A percentile compares a stretch with the other conserved stretches of the same genome.
Conservation (phyloP, 805 yeast genomes). For the Teunomyces pallodes region DNA sequence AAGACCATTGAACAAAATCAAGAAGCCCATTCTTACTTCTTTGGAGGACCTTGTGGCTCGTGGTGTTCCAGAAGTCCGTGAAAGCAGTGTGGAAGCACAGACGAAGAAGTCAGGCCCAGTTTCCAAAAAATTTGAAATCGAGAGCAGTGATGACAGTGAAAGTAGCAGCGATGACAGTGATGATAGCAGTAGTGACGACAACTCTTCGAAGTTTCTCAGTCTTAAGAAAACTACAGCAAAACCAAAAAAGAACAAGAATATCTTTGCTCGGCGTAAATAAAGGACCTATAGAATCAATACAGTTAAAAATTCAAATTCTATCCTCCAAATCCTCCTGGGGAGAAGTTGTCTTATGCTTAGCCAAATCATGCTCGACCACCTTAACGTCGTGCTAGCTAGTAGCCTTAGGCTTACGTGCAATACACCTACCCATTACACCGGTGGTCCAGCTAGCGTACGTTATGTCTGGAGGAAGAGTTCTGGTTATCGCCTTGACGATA, state of each 20-base stretch:
- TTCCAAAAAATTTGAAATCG: not conserved
- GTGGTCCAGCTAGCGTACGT: conserved; percentile 31
- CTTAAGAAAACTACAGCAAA: conserved; percentile 17
- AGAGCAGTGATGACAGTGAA: conserved; percentile 6
- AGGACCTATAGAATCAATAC: not conserved
- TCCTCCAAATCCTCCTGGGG: too few species aligned
- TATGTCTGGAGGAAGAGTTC: conserved; percentile 13
- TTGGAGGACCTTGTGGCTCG: conserved; percentile 58
- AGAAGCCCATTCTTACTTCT: conserved; percentile 44
- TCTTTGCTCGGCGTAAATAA: conserved; percentile 28
- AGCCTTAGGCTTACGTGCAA: conserved; percentile 2
- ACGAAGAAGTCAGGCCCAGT: not conserved
- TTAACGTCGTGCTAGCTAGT: not conserved
- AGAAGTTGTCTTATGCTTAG: not conserved
- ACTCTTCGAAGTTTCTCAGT: conserved; percentile 22
- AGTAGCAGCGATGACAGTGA: conserved; percentile 13
- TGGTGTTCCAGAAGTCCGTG: conserved; percentile 68
- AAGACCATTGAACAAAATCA: conserved; percentile 7
- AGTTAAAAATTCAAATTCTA: not conserved
- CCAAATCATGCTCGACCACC: not conserved
- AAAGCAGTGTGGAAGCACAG: conserved; percentile 14
- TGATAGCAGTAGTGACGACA: conserved; percentile 9
- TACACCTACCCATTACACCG: conserved; percentile 33
- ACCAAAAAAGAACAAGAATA: conserved; percentile 13
- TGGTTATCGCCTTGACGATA: conserved; percentile 27